Evolutionary conservation across 2,329 filamentous ascomycete species (phyloP), one percentile per base, ranked within the genome.

Genomic region (Colletotrichum trifolii): DNA sequence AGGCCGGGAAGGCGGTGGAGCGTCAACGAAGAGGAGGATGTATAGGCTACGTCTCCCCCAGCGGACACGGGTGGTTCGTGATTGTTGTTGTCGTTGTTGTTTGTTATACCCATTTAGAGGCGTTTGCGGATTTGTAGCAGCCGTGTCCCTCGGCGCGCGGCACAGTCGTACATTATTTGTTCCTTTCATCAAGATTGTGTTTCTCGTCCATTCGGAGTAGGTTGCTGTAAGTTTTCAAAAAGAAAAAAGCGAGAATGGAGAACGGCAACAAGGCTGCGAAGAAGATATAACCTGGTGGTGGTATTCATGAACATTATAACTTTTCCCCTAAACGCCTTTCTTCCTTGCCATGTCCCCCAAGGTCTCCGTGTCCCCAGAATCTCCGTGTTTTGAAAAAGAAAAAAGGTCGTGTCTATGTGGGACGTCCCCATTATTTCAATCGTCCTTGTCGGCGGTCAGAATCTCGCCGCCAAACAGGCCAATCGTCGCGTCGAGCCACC

Each of bases 381-480:
- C 25, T 25, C 25, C 25, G 25, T 25, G 25, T 25, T 25, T 25
- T 25, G 3, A 4, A 4, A 2, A 25, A 4, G 3, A 25, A 38
- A 34, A 46, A 55, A 47, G 42, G 7, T 35, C 13, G 2, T 25
- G 34, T 8, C 9, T 9, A 9, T 15, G 8, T 33, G 25, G 12
- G 12, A 34, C 25, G 8, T n/a, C 2, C 33, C 2, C 10, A 4
- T 35, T 17, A 46, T 9, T 39, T 38, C 17, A 88, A 60, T 89
- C 87, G 63, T 89, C 87, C 78, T 86, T 87, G 67, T 87, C 85
- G 9, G 80, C 79, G 70, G 77, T 83, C 65, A 84, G 79, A 60
- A 89, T 84, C 69, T 89, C 87, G 25, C 86, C 83, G 46, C 82
- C 82, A 73, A 89, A 89, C 43, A 89, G 77, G 4, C 82, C 78